Evolutionary conservation across 2,329 filamentous ascomycete genomes (phyloP).

Genomic region (Talaromyces funiculosus): DNA sequence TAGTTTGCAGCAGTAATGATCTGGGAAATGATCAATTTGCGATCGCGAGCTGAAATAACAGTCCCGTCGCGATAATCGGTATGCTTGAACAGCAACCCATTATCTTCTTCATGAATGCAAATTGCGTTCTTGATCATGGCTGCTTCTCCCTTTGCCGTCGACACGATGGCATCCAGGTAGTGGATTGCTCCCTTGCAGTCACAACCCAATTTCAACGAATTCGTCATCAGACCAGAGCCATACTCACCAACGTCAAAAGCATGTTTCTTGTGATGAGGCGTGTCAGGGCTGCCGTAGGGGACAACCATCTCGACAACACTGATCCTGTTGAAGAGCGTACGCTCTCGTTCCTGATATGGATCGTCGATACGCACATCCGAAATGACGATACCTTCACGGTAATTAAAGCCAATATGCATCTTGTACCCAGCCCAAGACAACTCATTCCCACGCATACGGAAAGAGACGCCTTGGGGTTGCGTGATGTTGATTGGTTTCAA

Average conservation of each 20-base stretch:
- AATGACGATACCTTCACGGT: conserved; percentile 82
- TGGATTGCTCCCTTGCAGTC: conserved; percentile 82
- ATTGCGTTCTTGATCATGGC: conserved; percentile 87
- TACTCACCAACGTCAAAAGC: conserved; percentile 45
- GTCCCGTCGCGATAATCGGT: conserved; percentile 91
- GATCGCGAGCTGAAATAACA: conserved; percentile 74
- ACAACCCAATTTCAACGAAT: conserved; percentile 41
- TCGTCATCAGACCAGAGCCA: conserved; percentile 45
- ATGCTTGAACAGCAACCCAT: conserved; percentile 88
- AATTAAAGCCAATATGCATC: conserved; percentile 90
- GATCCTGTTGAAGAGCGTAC: conserved; percentile 66
- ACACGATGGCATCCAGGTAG: conserved; percentile 83
- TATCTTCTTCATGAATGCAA: conserved; percentile 91
- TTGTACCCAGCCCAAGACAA: conserved; percentile 92
- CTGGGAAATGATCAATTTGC: conserved; percentile 82
- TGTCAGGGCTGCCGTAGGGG: conserved; percentile 55
- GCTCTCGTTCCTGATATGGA: conserved; percentile 55
- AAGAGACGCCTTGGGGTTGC: conserved; percentile 83
- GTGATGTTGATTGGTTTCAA: conserved; percentile 84
- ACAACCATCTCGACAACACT: conserved; percentile 93
- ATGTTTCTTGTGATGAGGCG: conserved; percentile 44
- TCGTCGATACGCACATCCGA: conserved; percentile 75
- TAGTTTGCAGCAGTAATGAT: conserved; percentile 96
- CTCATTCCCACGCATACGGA: conserved; percentile 66
- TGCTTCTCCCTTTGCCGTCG: conserved; percentile 66